A percentile compares a stretch with the other conserved stretches of the same genome.
Evolutionary conservation across 805 yeast genomes (phyloP).

Genomic region (Wickerhamiella musiphila): DNA sequence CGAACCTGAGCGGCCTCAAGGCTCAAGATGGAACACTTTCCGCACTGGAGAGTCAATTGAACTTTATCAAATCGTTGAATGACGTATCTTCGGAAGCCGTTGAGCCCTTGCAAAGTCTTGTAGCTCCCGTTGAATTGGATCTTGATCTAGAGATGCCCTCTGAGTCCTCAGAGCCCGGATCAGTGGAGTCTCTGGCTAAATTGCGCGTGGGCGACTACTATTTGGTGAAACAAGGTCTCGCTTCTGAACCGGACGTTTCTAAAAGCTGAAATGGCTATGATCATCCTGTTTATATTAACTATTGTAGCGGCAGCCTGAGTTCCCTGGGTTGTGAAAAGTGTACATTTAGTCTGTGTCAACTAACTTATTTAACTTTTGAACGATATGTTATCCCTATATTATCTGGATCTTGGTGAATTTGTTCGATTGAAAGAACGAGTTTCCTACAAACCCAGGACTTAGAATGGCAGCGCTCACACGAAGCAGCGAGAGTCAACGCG

Average conservation of each 20-base stretch:
- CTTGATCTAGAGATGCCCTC: conserved; percentile 10
- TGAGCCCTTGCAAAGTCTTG: conserved; percentile 20
- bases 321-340: too few relatives aligned
- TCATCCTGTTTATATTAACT: neutral
- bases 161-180: conserved; percentile 8
- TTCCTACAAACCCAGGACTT: too few relatives aligned
- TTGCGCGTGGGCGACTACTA: conserved; percentile 15
- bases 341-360: too few relatives aligned
- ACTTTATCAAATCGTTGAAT: conserved; percentile 24
- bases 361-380: too few relatives aligned
- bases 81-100: conserved; percentile 20
- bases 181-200: conserved; percentile 19
- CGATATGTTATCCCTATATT: too few relatives aligned
- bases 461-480: too few relatives aligned
- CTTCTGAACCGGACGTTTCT: too few relatives aligned
- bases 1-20: conserved; percentile 1
- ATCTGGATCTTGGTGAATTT: too few relatives aligned
- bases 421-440: too few relatives aligned
- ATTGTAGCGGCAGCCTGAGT: too few relatives aligned
- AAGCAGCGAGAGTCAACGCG: too few relatives aligned
- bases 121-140: conserved; percentile 9
- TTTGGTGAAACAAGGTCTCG: conserved; percentile 15
- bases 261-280: neutral
- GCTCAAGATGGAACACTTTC: neutral
- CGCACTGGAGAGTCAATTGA: conserved; percentile 18